Percentiles rank a stretch among this genome's conserved stretches.
Evolutionary conservation across 2,329 filamentous ascomycete species (phyloP).

Genomic region (Verticillium albo-atrum): DNA sequence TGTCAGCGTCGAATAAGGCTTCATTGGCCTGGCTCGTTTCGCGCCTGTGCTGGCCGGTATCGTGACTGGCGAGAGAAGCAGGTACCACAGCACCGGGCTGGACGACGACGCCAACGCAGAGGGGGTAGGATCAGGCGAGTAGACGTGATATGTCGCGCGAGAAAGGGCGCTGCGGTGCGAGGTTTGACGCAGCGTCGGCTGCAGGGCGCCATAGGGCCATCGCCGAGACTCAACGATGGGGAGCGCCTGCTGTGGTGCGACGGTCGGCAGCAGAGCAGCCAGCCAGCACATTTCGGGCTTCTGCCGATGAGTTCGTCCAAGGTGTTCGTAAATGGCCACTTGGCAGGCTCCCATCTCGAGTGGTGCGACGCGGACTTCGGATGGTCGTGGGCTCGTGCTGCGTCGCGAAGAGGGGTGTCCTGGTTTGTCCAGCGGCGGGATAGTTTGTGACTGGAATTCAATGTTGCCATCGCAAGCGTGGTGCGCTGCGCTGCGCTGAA

Average conservation of each 20-base stretch:
- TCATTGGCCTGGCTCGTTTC: background rate
- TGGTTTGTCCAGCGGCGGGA: background rate
- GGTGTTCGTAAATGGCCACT: background rate
- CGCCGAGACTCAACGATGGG: too few species aligned
- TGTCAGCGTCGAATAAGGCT: background rate
- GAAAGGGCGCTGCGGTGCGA: background rate
- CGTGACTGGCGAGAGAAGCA: background rate
- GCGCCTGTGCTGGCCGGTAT: background rate
- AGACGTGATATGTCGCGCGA: background rate
- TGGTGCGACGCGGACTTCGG: background rate
- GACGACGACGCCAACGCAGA: background rate
- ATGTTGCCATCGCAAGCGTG: too few species aligned
- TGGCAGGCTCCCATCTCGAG: background rate
- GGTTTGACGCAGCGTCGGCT: background rate
- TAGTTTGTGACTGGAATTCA: too few species aligned
- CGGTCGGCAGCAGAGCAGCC: background rate
- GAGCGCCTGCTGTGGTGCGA: background rate
- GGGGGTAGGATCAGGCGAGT: background rate
- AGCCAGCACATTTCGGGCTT: background rate
- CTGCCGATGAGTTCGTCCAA: background rate
- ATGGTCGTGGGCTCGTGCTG: background rate
- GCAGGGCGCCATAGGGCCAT: too few species aligned
- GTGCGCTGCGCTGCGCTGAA: background rate
- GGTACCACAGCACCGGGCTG: background rate
- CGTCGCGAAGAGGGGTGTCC: background rate